Evolutionary conservation across 2,329 filamentous ascomycete species (phyloP).

Genomic region (Simplicillium sp.): DNA sequence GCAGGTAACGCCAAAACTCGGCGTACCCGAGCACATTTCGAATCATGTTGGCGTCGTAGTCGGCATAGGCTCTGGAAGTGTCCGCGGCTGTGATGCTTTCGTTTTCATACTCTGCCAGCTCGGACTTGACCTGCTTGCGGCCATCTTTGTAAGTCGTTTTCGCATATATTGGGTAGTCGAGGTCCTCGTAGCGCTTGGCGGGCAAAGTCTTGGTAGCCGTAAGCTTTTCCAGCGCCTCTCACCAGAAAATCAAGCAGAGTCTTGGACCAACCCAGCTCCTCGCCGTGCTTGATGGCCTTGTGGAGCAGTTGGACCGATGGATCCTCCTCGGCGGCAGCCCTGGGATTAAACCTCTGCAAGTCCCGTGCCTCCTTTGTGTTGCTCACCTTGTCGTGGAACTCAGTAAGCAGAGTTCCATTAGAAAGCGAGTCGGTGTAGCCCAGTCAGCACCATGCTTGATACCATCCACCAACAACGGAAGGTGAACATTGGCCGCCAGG

Average conservation of each 20-base stretch:
- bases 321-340: no score
- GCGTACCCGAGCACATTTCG: not conserved
- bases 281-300: no score
- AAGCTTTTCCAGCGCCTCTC: no score
- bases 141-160: not conserved
- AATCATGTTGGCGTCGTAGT: not conserved
- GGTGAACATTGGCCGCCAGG: not conserved
- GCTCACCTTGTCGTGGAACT: not conserved
- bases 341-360: no score
- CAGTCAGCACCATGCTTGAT: not conserved
- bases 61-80: not conserved
- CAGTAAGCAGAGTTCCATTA: not conserved
- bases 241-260: no score
- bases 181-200: not conserved
- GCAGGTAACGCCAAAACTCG: constrained; percentile 1
- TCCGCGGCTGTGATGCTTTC: not conserved
- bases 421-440: not conserved
- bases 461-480: not conserved
- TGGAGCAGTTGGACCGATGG: no score
- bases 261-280: no score
- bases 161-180: not conserved
- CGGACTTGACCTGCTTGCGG: not conserved
- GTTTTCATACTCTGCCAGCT: not conserved
- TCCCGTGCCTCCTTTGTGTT: not conserved
- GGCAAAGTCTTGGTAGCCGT: no score